Evolutionary conservation across 768 basidiomycete genomes (phyloP).

Genomic region (Sistotremastrum suecicum): DNA sequence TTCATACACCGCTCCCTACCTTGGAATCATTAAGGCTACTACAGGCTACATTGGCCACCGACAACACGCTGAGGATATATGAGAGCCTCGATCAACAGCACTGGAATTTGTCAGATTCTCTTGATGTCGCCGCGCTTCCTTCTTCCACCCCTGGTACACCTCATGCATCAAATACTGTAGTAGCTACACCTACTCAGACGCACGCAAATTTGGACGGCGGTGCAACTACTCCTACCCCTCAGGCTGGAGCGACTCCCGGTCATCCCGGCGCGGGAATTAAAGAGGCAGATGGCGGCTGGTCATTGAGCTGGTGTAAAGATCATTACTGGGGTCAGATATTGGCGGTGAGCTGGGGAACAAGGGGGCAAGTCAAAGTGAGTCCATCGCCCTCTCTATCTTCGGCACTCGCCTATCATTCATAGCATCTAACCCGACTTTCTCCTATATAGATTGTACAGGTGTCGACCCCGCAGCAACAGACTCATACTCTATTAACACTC

Average conservation of each 20-base stretch:
- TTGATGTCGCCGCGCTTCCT: constrained; percentile 53
- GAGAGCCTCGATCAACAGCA: constrained; percentile 77
- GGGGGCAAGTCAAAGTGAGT: constrained; percentile 62
- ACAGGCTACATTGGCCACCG: constrained; percentile 80
- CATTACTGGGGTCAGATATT: constrained; percentile 89
- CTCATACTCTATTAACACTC: not conserved
- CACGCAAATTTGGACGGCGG: constrained; percentile 31
- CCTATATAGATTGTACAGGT: constrained; percentile 26
- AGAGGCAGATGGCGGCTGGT: constrained; percentile 89
- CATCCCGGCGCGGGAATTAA: constrained; percentile 41
- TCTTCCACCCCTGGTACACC: constrained; percentile 26
- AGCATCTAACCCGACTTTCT: constrained; percentile 65
- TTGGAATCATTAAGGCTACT: not conserved
- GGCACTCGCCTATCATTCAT: not conserved
- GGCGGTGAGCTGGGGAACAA: constrained; percentile 60
- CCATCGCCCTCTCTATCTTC: not conserved
- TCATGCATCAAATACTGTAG: constrained; percentile 39
- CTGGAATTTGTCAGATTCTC: constrained; percentile 64
- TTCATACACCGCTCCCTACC: not conserved
- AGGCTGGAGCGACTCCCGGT: constrained; percentile 36
- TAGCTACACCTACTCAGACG: constrained; percentile 63
- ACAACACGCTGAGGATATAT: constrained; percentile 79
- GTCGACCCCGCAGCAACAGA: constrained; percentile 10
- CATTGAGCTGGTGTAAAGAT: constrained; percentile 91
- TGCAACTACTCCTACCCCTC: constrained; percentile 35